Evolutionary conservation across 208 protist genomes (phyloP), one percentile per base, ranked within the genome.

Genomic region (Trypanosoma conorhini): DNA sequence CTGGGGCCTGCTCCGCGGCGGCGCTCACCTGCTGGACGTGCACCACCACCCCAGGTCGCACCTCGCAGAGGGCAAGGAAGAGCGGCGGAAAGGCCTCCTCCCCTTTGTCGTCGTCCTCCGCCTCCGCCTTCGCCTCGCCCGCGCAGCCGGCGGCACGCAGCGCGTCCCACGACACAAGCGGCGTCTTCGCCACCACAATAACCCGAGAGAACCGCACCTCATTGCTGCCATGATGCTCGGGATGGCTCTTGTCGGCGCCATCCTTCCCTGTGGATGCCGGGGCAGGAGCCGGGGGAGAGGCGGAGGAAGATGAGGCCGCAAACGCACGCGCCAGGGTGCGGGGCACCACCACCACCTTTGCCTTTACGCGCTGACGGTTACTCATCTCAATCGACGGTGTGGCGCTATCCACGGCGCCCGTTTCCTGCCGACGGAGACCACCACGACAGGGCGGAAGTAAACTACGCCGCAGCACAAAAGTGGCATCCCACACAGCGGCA

Each of bases 401-500:
- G 33, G 57, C 73, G 28, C 63, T 62, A 26, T 63, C 7, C 21
- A 77, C 62, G 42, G 91, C 67, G 38, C 75, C 0, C 22, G 2
- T 5, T 21, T 59, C 28, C 55, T 5, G 22, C 2, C 33, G 33
- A 38, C n/a, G 22, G n/a, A n/a, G n/a, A n/a, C n/a, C n/a, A 30
- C 13, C 2, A 35, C 12, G 26, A 35, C 55, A 35, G 17, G 28
- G 55, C 4, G n/a, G 74, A 56, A 69, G 62, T 24, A 95, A 52
- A 68, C 79, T 85, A 62, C 86, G 81, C 24, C 82, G 81, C 22
- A 98, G 80, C 22, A 97, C 77, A 64, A 91, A 96, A 30, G 75
- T 68, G 44, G 75, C 91, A n/a, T 86, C 85, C 76, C 84, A 96
- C 28, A 98, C 92, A 13, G 94, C 94, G 19, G 86, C 71, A 17